Conservation (phyloP, 1,284 basidiomycete genomes). For the Microbotryum saponariae region DNA sequence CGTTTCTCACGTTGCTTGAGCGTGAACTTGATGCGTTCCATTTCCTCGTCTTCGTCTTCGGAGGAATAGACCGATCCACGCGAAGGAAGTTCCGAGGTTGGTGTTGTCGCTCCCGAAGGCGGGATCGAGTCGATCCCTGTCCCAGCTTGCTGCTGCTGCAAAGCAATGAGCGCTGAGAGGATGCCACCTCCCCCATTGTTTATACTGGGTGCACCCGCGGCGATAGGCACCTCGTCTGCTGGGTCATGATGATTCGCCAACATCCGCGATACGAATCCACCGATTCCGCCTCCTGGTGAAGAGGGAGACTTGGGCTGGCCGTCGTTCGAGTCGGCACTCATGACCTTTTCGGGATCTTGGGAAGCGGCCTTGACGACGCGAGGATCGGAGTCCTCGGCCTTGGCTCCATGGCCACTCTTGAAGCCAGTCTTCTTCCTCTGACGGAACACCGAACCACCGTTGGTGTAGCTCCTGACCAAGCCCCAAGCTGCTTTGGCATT, state of each 20-base stretch:
- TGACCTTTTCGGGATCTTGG: not conserved
- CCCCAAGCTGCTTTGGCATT: constrained; percentile 38
- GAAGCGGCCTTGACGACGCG: not conserved
- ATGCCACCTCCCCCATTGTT: constrained; percentile 27
- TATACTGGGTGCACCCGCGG: not conserved
- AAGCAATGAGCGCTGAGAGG: constrained; percentile 34
- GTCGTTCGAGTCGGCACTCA: constrained; percentile 1
- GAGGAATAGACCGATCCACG: not conserved
- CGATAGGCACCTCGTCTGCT: not conserved
- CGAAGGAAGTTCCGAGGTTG: constrained; percentile 13
- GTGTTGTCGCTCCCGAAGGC: constrained; percentile 20
- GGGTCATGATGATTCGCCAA: too few species aligned
- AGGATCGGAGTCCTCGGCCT: constrained; percentile 3
- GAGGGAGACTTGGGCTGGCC: not conserved
- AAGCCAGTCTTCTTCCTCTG: constrained; percentile 32
- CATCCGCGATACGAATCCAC: too few species aligned
- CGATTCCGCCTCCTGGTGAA: too few species aligned
- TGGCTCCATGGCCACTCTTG: constrained; percentile 13
- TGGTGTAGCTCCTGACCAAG: constrained; percentile 43
- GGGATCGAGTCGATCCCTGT: not conserved
- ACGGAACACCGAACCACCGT: constrained; percentile 36
- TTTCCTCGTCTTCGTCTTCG: constrained; percentile 37
- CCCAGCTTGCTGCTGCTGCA: constrained; percentile 26
- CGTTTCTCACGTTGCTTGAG: constrained; percentile 29
- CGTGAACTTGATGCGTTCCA: constrained; percentile 31